Conservation (phyloP, 495 filamentous ascomycete genomes). For the Xylaria sp. region DNA sequence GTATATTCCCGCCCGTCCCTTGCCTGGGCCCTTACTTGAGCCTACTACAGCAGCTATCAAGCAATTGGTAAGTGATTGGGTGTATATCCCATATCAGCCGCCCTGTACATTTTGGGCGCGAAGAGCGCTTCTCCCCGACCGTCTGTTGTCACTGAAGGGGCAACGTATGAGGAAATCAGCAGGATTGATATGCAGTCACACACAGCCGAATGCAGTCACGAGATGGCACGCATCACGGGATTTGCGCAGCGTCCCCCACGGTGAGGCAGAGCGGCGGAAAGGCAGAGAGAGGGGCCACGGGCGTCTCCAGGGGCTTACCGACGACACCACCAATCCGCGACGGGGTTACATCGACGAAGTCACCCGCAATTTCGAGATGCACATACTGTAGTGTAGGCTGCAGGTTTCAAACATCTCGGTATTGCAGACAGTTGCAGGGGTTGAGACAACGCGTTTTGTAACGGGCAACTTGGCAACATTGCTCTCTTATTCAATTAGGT, state of each 20-base stretch:
- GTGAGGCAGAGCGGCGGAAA: constrained; percentile 23
- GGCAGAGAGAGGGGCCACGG: constrained; percentile 23
- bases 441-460: constrained; percentile 6
- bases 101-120: constrained; percentile 12
- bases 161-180: constrained; percentile 13
- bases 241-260: constrained; percentile 32
- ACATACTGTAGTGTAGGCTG: constrained; percentile 15
- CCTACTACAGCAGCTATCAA: background rate
- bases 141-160: background rate
- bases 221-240: constrained; percentile 39
- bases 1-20: background rate
- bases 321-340: constrained; percentile 27
- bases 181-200: constrained; percentile 41
- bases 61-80: background rate
- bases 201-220: constrained; percentile 42
- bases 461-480: background rate
- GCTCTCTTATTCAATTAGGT: background rate
- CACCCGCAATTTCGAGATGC: constrained; percentile 23
- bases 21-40: constrained; percentile 8
- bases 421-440: constrained; percentile 19
- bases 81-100: constrained; percentile 4
- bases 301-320: constrained; percentile 18
- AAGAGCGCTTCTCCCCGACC: constrained; percentile 24
- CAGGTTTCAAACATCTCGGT: constrained; percentile 27
- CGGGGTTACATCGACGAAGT: constrained; percentile 27